These are phyloP conservation scores for Moesziomyces sp. DNA, from an alignment of 1,284 basidiomycete species.

Conservation along the genomic window DNA sequence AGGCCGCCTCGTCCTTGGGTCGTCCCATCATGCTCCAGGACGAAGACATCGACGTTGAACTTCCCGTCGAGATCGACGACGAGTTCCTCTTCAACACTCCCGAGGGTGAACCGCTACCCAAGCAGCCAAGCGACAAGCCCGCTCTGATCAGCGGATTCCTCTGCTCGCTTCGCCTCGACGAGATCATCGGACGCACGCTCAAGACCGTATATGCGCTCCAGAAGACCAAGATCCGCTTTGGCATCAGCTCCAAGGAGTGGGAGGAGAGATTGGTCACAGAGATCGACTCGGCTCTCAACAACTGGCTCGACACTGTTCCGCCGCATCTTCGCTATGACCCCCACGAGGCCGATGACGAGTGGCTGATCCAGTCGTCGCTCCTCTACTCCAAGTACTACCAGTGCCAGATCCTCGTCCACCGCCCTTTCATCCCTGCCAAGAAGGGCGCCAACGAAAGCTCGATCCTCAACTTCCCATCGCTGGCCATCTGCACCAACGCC, in stretches of 20 bases:
- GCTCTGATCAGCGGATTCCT: slow-evolving; percentile 49
- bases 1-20: slow-evolving; percentile 43
- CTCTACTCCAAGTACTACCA: slow-evolving; percentile 59
- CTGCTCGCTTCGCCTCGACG: slow-evolving; percentile 47
- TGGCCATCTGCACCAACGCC: slow-evolving; percentile 63
- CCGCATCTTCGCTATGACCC: slow-evolving; percentile 55
- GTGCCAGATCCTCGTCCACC: slow-evolving; percentile 58
- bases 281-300: slow-evolving; percentile 61
- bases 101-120: slow-evolving; percentile 27
- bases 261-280: slow-evolving; percentile 60
- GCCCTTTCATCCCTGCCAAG: slow-evolving; percentile 60
- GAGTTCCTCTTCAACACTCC: slow-evolving; percentile 38
- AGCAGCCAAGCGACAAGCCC: slow-evolving; percentile 41
- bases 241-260: slow-evolving; percentile 54
- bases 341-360: slow-evolving; percentile 47
- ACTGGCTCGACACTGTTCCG: slow-evolving; percentile 59
- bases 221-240: slow-evolving; percentile 54
- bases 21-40: slow-evolving; percentile 59
- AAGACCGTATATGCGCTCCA: slow-evolving; percentile 59
- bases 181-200: slow-evolving; percentile 59
- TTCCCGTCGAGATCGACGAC: slow-evolving; percentile 57
- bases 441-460: slow-evolving; percentile 39
- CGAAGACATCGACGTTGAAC: slow-evolving; percentile 60
- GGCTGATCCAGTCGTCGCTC: slow-evolving; percentile 52
- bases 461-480: slow-evolving; percentile 59